Evolutionary conservation across 306 rosid genomes (phyloP).

Genomic region (Inga leiocalycina): DNA sequence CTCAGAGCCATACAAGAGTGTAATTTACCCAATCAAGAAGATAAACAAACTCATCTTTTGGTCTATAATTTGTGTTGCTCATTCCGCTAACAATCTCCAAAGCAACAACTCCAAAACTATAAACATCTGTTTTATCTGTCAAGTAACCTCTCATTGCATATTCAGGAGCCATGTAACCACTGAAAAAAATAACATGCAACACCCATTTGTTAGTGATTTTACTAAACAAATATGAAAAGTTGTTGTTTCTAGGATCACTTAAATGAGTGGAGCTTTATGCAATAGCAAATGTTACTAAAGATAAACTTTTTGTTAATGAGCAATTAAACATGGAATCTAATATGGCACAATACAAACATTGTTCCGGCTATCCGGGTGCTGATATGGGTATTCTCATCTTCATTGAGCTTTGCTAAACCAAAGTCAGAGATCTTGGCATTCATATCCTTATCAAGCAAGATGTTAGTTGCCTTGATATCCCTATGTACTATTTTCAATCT

Average conservation of each 20-base stretch:
- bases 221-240: constrained; percentile 2
- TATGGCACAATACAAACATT: constrained; percentile 35
- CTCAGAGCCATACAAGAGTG: not conserved
- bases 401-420: not conserved
- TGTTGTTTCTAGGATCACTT: too few relatives aligned
- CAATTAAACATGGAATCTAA: constrained; percentile 11
- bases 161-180: constrained; percentile 95
- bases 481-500: not conserved
- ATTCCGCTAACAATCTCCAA: constrained; percentile 83
- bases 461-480: not conserved
- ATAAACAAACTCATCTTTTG: constrained; percentile 80
- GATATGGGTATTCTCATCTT: too few relatives aligned
- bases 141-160: constrained; percentile 84
- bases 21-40: constrained; percentile 85
- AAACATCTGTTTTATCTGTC: constrained; percentile 80
- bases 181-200: constrained; percentile 30
- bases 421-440: not conserved
- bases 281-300: not conserved
- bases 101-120: constrained; percentile 80
- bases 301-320: not conserved
- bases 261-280: not conserved
- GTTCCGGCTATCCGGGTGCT: too few relatives aligned
- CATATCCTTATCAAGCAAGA: not conserved
- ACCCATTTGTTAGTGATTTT: not conserved
- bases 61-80: constrained; percentile 69